Percentiles rank a stretch among this genome's conserved stretches.
Evolutionary conservation across 2,329 filamentous ascomycete genomes (phyloP).

Genomic region (Fusarium napiforme): DNA sequence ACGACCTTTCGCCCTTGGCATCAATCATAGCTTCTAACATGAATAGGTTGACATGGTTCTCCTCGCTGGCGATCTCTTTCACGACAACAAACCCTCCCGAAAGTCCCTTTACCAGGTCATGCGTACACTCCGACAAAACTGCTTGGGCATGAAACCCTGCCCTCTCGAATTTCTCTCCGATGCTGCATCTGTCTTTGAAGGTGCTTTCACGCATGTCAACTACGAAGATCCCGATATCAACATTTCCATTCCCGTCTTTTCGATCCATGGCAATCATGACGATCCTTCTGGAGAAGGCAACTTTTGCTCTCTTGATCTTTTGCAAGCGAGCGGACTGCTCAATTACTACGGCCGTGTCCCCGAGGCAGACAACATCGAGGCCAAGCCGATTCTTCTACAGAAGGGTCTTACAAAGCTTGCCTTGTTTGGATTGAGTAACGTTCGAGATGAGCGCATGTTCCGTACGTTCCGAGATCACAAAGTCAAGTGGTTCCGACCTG

Average conservation of each 20-base stretch:
- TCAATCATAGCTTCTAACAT: neutral
- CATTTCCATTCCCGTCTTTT: conserved; percentile 95
- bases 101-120: conserved; percentile 98
- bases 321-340: conserved; percentile 89
- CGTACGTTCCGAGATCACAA: conserved; percentile 92
- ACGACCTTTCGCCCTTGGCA: conserved; percentile 7
- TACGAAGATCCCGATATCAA: conserved; percentile 99
- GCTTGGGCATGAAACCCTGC: conserved; percentile 93
- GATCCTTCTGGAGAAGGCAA: conserved; percentile 97
- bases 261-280: conserved; percentile 98
- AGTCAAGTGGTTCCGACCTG: conserved; percentile 91
- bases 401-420: conserved; percentile 94
- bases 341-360: conserved; percentile 96
- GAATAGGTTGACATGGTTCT: conserved; percentile 90
- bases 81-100: conserved; percentile 96
- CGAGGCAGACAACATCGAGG: conserved; percentile 93
- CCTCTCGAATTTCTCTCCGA: conserved; percentile 95
- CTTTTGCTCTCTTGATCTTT: conserved; percentile 87
- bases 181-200: conserved; percentile 88
- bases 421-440: conserved; percentile 93
- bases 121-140: conserved; percentile 92
- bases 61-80: conserved; percentile 93
- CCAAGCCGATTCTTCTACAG: conserved; percentile 91
- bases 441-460: conserved; percentile 93
- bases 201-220: conserved; percentile 92